Conservation (phyloP, 2,329 filamentous ascomycete species). For the Epichloe gansuensis region DNA sequence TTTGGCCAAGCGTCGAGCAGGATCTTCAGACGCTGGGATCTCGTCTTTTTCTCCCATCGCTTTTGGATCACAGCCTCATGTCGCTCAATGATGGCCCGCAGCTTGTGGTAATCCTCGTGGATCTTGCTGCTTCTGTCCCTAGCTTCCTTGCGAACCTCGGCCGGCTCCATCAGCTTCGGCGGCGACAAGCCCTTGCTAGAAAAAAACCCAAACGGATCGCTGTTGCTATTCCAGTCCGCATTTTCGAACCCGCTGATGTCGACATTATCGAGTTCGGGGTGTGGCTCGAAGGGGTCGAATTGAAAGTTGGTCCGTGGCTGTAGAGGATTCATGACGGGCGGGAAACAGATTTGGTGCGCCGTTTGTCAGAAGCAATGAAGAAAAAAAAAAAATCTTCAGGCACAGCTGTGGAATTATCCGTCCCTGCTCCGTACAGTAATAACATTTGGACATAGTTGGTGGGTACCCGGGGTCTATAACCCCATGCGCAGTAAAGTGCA, state of each 20-base stretch:
- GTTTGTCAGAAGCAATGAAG: too few species aligned
- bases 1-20: constrained; percentile 35
- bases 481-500: too few species aligned
- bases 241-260: neutral
- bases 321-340: neutral
- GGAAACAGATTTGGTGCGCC: too few species aligned
- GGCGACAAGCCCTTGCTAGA: constrained; percentile 1
- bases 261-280: neutral
- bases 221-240: constrained; percentile 1
- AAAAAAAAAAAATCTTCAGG: too few species aligned
- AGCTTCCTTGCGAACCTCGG: constrained; percentile 7
- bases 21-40: constrained; percentile 29
- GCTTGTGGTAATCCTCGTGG: constrained; percentile 19
- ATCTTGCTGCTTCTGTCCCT: constrained; percentile 14
- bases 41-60: constrained; percentile 42
- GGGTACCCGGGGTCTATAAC: too few species aligned
- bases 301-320: constrained; percentile 1
- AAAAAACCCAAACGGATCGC: constrained; percentile 1
- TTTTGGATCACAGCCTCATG: constrained; percentile 38
- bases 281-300: constrained; percentile 5
- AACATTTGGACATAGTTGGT: too few species aligned
- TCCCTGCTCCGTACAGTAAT: too few species aligned
- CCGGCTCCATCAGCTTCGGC: constrained; percentile 1
- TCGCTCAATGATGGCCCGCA: constrained; percentile 31
- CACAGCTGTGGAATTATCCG: too few species aligned